Evolutionary conservation across 495 filamentous ascomycete species (phyloP).

Genomic region (Xylaria longipes): DNA sequence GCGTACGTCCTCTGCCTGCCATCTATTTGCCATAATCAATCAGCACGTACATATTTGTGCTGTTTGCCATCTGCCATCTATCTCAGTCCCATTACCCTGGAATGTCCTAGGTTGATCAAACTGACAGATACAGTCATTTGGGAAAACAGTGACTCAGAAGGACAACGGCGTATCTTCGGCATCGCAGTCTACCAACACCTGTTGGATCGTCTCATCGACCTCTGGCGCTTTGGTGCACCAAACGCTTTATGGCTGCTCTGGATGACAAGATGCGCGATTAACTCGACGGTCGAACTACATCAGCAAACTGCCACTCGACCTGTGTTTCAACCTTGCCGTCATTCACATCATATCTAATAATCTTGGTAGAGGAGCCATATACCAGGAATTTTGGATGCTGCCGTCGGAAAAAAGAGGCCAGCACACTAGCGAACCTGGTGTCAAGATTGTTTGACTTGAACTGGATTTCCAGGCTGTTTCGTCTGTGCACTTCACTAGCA

Average conservation of each 20-base stretch:
- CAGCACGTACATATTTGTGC: not conserved
- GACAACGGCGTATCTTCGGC: not conserved
- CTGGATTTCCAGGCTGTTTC: not conserved
- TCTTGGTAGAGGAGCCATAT: not conserved
- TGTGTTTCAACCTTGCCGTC: not conserved
- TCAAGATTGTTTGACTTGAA: not conserved
- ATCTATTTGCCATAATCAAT: not conserved
- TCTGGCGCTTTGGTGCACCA: not conserved
- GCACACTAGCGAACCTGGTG: not conserved
- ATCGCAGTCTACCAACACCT: constrained; percentile 1
- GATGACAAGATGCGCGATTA: constrained; percentile 5
- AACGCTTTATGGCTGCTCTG: not conserved
- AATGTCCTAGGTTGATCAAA: constrained; percentile 19
- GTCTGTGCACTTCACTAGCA: constrained; percentile 9
- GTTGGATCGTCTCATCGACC: constrained; percentile 19
- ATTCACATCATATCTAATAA: not conserved
- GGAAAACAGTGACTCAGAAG: not conserved
- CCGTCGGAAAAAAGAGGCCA: not conserved
- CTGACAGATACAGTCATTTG: not conserved
- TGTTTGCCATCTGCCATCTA: not conserved
- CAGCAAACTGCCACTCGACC: not conserved
- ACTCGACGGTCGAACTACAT: not conserved
- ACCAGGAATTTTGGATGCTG: not conserved
- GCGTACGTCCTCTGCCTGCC: constrained; percentile 11
- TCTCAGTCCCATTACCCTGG: not conserved